Evolutionary conservation across 2,329 filamentous ascomycete genomes (phyloP).

Genomic region (Xylariaceae sp.): DNA sequence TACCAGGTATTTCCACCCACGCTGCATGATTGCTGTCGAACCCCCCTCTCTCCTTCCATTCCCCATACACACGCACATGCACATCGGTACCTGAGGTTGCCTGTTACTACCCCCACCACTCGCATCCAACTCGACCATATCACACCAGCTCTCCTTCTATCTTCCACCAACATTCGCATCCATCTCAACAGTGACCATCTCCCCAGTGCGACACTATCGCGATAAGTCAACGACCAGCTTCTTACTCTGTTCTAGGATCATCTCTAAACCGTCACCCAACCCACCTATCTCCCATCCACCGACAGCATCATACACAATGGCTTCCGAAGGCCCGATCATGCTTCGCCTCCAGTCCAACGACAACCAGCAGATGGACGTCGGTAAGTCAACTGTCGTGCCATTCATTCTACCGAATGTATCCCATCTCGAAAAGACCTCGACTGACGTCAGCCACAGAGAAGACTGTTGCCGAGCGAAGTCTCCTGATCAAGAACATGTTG

Average conservation of each 20-base stretch:
- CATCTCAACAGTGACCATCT: neutral
- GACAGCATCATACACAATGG: conserved; percentile 10
- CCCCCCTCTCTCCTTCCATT: no score
- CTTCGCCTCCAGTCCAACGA: conserved; percentile 52
- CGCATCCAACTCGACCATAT: neutral
- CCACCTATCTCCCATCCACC: neutral
- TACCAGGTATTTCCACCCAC: no score
- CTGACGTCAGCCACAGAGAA: conserved; percentile 54
- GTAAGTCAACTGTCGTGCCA: conserved; percentile 33
- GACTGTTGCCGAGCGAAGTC: conserved; percentile 80
- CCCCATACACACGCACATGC: no score
- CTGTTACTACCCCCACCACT: no score
- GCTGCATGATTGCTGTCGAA: no score
- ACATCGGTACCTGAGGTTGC: no score
- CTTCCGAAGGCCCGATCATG: conserved; percentile 27
- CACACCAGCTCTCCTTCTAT: neutral
- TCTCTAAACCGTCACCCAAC: neutral
- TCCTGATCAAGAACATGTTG: conserved; percentile 97
- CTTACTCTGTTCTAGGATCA: neutral
- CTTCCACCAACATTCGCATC: neutral
- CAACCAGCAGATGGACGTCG: conserved; percentile 41
- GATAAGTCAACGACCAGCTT: neutral
- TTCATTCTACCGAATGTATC: neutral
- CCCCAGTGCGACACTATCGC: neutral
- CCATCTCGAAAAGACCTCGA: neutral